Evolutionary conservation across 352 stramenopile species (phyloP), one percentile per base, ranked within the genome.

Genomic region (Globisporangium parvum): DNA sequence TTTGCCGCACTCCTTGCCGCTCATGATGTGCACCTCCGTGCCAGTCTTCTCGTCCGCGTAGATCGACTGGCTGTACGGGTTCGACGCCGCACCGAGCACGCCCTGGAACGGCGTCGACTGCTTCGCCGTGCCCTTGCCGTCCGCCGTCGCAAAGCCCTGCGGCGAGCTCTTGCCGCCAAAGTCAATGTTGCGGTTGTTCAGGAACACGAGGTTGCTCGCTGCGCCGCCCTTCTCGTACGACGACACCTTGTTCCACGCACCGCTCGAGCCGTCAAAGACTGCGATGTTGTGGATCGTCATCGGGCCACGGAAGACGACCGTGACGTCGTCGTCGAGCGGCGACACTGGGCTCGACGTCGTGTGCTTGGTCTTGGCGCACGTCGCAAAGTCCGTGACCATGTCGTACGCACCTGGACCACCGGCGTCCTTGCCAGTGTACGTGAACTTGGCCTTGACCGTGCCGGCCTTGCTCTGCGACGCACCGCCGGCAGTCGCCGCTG

Each of bases 161-260:
- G 81, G 81, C 2, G 75, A 77, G 31, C 61, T 66, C 33, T 66
- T 62, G 33, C 80, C 80, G 17, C 31, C 59, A 60, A 81, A 90
- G 68, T 92, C 75, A 31, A 88, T 66, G 74, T 92, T 90, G 66
- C 73, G 66, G 69, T 92, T 92, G 77, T 92, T 92, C 10, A 92
- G 45, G 67, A 90, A 92, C 21, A 92, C 81, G 60, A 92, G 67
- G 70, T 92, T 92, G 50, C 62, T 67, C 11, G 71, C 57, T 1
- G 61, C 59, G 47, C 71, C 77, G 18, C 64, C 70, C 45, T 82
- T 82, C 47, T 64, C 60, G 68, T 80, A 92, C 17, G 66, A 88
- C 53, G 82, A 92, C 10, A 89, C 75, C 51, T 81, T 81, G 52
- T 48, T 71, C 60, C 69, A 82, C 40, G 59, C 51, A 47, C 73